Base-by-base conservation (phyloP, 345 rosid species). In the Citrus medica region DNA sequence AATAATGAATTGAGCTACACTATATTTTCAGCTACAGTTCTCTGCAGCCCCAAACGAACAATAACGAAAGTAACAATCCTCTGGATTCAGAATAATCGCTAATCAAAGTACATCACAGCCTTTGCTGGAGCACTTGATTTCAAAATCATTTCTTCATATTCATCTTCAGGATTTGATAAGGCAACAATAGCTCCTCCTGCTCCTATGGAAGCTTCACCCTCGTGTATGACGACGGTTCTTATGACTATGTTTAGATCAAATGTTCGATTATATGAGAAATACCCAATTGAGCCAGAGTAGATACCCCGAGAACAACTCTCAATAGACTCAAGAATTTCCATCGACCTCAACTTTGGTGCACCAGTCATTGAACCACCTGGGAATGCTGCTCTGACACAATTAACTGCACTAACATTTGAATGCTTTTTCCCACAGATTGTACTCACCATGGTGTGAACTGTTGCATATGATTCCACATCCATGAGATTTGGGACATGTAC, bases 361-460 rank as follows among this genome's bases (percentile, higher is more conserved):
- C 99, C 99, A 0, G 97, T 96, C 99, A 96, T 96, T 46, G 99
- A 96, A 37, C 98, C 97, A 1, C 99, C 99, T 0, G 98, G 98
- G 83, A 92, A 96, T 61, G 98, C 98, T 69, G 97, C 97, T 84
- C 83, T 86, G 6, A 96, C 90, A 38, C 95, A 94, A 59, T 89
- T 93, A 3, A 91, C 86, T 30, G 97, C 91, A 51, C 87, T 91
- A 13, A 90, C 77, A 35, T 90, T 87, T 24, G 91, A 28, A 75
- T 60, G 80, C 84, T 96, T 96, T 46, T 80, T 77, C 51, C 98
- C 98, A 0, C 88, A 85, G 51, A 96, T 81, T 5, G 97, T 96
- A 76, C 98, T 96, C 79, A 96, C 98, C 99, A 96, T 96, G 1
- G 99, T 91, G 69, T 96, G 99, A 35, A 96, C 99, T 0, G 99